These are phyloP conservation scores for Tetragonia tetragonoides DNA, from an alignment of 148 eudicot species.

Conservation along the genomic window DNA sequence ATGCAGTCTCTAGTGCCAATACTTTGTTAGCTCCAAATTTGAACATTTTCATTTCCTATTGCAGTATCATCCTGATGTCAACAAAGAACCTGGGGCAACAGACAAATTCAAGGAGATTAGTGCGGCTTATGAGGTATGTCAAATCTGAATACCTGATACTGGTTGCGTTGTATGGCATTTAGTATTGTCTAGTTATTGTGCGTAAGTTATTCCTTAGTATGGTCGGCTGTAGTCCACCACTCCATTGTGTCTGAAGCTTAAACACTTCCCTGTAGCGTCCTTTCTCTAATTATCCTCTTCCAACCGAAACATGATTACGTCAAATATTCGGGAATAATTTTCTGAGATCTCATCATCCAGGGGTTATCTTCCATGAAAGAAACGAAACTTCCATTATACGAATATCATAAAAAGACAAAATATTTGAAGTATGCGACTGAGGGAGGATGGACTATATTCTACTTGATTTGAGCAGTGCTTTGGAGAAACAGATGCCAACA, in stretches of 20 bases:
- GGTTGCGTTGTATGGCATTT: neutral
- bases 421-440: no score
- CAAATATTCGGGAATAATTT: no score
- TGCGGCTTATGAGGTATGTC: constrained; percentile 92
- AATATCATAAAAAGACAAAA: no score
- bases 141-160: neutral
- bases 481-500: neutral
- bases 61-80: constrained; percentile 97
- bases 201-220: neutral
- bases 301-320: no score
- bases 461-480: neutral
- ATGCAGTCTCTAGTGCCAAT: neutral
- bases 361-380: no score
- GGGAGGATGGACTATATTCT: neutral
- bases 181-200: neutral
- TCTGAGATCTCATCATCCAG: no score
- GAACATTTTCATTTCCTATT: constrained; percentile 24
- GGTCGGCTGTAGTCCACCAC: no score
- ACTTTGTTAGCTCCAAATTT: constrained; percentile 23
- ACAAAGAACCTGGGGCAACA: constrained; percentile 96
- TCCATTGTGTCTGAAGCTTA: no score
- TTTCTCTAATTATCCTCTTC: no score
- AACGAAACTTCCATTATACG: no score
- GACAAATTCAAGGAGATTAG: constrained; percentile 99
- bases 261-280: no score